Base-by-base conservation (phyloP, 208 protist genomes). In the Herpetomonas samuelpessoai region DNA sequence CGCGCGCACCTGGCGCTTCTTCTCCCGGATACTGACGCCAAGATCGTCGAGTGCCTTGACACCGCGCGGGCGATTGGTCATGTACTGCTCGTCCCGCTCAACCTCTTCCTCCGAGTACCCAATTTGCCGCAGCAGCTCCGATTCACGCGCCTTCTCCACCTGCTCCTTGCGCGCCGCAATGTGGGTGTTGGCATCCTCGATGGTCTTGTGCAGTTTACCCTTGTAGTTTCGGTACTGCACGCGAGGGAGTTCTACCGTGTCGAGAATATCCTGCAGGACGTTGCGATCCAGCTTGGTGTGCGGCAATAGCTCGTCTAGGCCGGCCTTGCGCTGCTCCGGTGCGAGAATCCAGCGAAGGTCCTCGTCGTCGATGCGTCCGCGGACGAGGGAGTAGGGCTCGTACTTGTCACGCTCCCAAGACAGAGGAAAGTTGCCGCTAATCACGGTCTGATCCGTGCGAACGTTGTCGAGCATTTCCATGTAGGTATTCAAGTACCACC, bases 401-500 rank as follows among this genome's bases (percentile, higher is more conserved):
- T 81, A 80, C 62, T 93, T 89, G 62, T 93, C 86, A 10, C 86
- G 63, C 66, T 88, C 79, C 86, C 86, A 93, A 30, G 86, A 82
- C 14, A 88, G 48, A 16, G 86, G 86, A 9, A 93, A 71, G 57
- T 93, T 93, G 38, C 82, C 86, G 22, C 54, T 79, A 52, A 93
- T 89, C 41, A 93, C 62, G 1, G 75, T 74, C 25, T 83, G 78
- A 63, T 93, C 82, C 0, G 63, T 76, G 35, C 86, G 79, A 31
- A 83, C 60, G 57, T 89, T 89, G 58, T 93, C 86, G 30, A 81
- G 29, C 86, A 93, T 88, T 50, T 93, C 86, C 71, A 93, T 76
- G 69, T 89, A 93, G 16, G 86, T 90, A 70, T 93, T 93, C 25
- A 93, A 51, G 59, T 93, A 93, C 83, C 86, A 93, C 39, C 86